Base-by-base conservation (phyloP, 371 early-diverging fungal genomes). In the Mortierella sp. region DNA sequence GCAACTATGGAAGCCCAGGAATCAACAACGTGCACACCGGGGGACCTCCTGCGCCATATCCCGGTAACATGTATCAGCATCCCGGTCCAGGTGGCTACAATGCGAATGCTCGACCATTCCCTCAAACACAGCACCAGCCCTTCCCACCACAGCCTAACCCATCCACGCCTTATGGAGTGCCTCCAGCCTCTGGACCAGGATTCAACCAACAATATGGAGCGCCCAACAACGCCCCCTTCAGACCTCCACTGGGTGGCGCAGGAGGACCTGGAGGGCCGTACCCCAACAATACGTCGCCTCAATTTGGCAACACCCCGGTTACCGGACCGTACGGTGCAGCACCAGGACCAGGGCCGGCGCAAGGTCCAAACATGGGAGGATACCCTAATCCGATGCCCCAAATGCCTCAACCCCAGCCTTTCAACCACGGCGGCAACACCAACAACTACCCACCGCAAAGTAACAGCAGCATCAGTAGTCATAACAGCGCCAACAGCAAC, bases 321-420 rank as follows among this genome's bases (percentile, higher is more conserved):
- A 49, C 64, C 14, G 68, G 60, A n/a, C 60, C 60, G 43, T 67
- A 34, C 4, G 37, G 37, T 34, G 37, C 37, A 4, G 37, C 37
- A 34, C 37, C 37, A 11, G 37, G 37, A 34, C 14, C 37, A 34
- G 37, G 37, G 14, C 37, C 37, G 7, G 11, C 37, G 7, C 37
- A 34, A 14, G 37, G 37, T 4, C 37, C 37, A 11, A 34, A 4
- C 37, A 34, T 34, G 37, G 37, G 37, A 34, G 37, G 37, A 34
- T 34, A 49, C 49, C 68, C 68, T 19, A 56, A 43, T 21, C 51
- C 30, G 2, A 60, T 58, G 58, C 58, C 58, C 19, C 55, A 60
- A 4, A 63, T 71, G 60, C 58, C 58, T 30, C 55, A 60, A 56
- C 65, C 71, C 6, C 64, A 63, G n/a, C 63, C 70, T 14, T 70